phyloP scores from a whole-genome alignment of 306 rosid species.

The Canavalia gladiata region DNA sequence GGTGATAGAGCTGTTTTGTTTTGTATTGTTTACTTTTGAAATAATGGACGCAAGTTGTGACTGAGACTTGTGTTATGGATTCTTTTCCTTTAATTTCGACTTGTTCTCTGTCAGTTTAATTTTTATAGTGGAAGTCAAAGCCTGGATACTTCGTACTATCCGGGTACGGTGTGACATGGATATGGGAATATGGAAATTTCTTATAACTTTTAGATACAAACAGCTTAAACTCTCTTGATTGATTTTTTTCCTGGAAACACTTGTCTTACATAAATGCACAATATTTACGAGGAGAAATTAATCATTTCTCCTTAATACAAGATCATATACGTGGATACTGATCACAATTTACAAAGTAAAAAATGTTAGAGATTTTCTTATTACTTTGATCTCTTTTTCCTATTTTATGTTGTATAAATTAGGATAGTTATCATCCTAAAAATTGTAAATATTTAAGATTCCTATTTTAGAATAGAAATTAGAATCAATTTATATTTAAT shows the following conservation, averaged over 20 bases:
- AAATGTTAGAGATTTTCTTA: too few relatives aligned
- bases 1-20: conserved; percentile 9
- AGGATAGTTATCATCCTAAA: too few relatives aligned
- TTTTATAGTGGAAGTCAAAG: neutral
- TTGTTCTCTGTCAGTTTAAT: neutral
- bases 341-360: neutral
- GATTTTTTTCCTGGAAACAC: neutral
- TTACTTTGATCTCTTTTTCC: too few relatives aligned
- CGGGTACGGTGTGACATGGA: neutral
- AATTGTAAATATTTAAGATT: too few relatives aligned
- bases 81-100: neutral
- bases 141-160: neutral
- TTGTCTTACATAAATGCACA: neutral
- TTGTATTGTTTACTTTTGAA: neutral
- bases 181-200: neutral
- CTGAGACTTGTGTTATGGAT: neutral
- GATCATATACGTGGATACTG: neutral
- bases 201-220: neutral
- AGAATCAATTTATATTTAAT: too few relatives aligned
- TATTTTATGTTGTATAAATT: too few relatives aligned
- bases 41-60: conserved; percentile 3
- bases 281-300: neutral
- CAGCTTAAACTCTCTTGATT: neutral
- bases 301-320: neutral
- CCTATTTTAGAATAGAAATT: too few relatives aligned